Base-by-base conservation (phyloP, 2,329 filamentous ascomycete species). In the Teratosphaeria zuluensis region DNA sequence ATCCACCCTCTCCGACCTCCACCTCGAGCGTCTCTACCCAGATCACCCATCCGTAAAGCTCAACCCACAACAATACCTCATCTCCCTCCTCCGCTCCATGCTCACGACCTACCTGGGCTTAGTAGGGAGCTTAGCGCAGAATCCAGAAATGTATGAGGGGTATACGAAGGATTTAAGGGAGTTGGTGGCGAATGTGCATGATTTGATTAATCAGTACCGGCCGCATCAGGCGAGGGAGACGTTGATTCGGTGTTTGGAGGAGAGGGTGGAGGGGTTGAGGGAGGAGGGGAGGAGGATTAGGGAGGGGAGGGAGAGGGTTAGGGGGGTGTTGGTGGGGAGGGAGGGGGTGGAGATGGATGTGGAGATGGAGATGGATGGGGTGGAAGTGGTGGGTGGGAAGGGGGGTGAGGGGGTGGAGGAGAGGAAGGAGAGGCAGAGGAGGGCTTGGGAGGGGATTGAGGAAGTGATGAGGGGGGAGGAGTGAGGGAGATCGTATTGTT, bases 181-280 rank as follows among this genome's bases (percentile, higher is more conserved):
- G 16, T 77, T 97, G 31, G 87, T 95, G 63, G 86, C 92, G 72
- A 97, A 97, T 72, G 88, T 95, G 69, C 91, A 96, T 74, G 90
- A 95, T 69, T 81, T 96, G 57, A 84, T 97, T 64, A 99, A 99
- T 73, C 87, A 95, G 73, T 97, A 96, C 75, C 83, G 92, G 33
- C 92, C 92, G 9, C 92, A 96, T 71, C 92, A 97, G 75, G 91
- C 92, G 28, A 78, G 92, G 52, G 92, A 96, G 76, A 91, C 87
- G 31, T 78, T 95, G 59, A 95, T 96, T 33, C 76, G 87, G 64
- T 83, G 92, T 78, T 91, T 96, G 88, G 89, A 96, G 74, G 86
- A 88, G 64, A 88, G 92, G 68, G 76, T 96, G 32, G 85, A 89
- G 65, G 81, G 79, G 65, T 87, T 86, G 58, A 83, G 81, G 64